phyloP scores from a whole-genome alignment of 352 stramenopile species.

The Peronospora destructor region DNA sequence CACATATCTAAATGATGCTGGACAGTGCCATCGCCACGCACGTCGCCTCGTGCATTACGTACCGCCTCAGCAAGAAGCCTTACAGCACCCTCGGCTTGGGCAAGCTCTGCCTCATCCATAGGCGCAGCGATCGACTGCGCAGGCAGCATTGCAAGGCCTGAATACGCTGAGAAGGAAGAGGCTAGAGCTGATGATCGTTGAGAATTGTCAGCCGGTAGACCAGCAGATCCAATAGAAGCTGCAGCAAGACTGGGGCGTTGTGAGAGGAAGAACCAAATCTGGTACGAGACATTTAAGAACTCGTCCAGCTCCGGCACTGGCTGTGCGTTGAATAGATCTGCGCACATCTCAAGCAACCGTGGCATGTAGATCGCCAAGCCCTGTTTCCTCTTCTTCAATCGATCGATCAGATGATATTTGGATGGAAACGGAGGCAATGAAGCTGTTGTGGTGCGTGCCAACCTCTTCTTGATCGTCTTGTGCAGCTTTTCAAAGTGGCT shows the following conservation, averaged over 20 bases:
- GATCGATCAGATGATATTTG: slow-evolving; percentile 32
- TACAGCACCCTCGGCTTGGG: slow-evolving; percentile 30
- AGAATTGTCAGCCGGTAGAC: slow-evolving; percentile 3
- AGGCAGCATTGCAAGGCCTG: slow-evolving; percentile 11
- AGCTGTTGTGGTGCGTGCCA: slow-evolving; percentile 14
- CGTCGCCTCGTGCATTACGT: slow-evolving; percentile 25
- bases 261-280: slow-evolving; percentile 29
- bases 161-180: slow-evolving; percentile 19
- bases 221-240: slow-evolving; percentile 11
- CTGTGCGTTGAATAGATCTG: slow-evolving; percentile 23
- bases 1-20: slow-evolving; percentile 36
- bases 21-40: slow-evolving; percentile 29
- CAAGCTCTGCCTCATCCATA: slow-evolving; percentile 35
- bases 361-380: slow-evolving; percentile 29
- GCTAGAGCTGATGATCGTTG: slow-evolving; percentile 7
- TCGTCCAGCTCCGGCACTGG: slow-evolving; percentile 32
- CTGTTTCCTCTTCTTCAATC: slow-evolving; percentile 32
- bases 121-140: slow-evolving; percentile 14
- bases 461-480: slow-evolving; percentile 24
- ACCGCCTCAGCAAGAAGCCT: slow-evolving; percentile 25
- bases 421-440: slow-evolving; percentile 33
- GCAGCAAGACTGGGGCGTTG: slow-evolving; percentile 10
- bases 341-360: slow-evolving; percentile 31
- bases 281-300: slow-evolving; percentile 33
- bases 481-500: slow-evolving; percentile 39